These are phyloP conservation scores for Polytrichum commune DNA, from an alignment of 225 moss, liverwort and hornwort species.

Conservation along the genomic window DNA sequence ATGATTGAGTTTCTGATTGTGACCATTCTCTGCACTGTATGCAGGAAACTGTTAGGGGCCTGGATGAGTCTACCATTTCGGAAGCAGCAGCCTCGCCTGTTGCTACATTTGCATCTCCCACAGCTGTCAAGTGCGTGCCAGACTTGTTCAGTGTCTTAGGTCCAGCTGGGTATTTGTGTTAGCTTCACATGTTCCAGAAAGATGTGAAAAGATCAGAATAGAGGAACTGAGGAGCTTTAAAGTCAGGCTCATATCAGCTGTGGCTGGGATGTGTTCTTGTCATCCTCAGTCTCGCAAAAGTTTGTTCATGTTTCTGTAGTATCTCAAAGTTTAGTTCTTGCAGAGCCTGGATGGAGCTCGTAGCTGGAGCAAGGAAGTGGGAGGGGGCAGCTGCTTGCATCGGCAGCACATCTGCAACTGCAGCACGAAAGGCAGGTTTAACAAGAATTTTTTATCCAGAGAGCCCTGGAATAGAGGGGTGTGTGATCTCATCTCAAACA, in stretches of 20 bases:
- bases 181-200: not conserved
- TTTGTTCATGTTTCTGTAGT: not conserved
- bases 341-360: slow-evolving; percentile 93
- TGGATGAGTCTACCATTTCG: slow-evolving; percentile 62
- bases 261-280: no score
- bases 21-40: not conserved
- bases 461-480: slow-evolving; percentile 95
- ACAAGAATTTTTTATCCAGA: slow-evolving; percentile 77
- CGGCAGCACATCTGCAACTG: slow-evolving; percentile 84
- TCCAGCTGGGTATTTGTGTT: not conserved
- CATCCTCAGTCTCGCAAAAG: no score
- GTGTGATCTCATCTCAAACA: slow-evolving; percentile 11
- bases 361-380: slow-evolving; percentile 60
- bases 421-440: slow-evolving; percentile 81
- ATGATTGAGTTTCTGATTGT: not conserved
- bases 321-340: slow-evolving; percentile 4
- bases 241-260: no score
- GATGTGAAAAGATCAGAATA: no score
- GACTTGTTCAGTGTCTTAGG: not conserved
- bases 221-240: no score
- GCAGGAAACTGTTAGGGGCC: slow-evolving; percentile 66
- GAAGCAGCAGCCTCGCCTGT: slow-evolving; percentile 68
- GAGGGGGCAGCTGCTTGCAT: slow-evolving; percentile 93
- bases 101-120: slow-evolving; percentile 94
- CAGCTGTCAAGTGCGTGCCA: slow-evolving; percentile 75